Base-by-base conservation (phyloP, 805 yeast genomes). In the Ogataea angusta region DNA sequence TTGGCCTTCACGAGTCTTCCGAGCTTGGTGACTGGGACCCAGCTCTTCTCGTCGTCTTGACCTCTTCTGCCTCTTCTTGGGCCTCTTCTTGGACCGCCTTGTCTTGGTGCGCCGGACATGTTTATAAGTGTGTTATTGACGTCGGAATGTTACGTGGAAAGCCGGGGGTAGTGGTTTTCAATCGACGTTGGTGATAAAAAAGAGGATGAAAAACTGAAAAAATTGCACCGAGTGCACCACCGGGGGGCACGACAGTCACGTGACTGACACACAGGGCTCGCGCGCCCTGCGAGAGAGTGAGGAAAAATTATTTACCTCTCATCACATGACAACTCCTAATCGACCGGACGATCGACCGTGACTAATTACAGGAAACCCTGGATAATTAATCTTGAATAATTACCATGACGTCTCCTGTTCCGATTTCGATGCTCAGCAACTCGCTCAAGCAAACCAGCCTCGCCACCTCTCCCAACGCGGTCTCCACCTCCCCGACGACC, bases 1-100 rank as follows among this genome's bases (percentile, higher is more conserved):
- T 96, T 96, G 67, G 97, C 96, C 80, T 89, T 88, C 61, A 93
- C 99, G 68, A 93, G 84, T 85, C 99, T 91, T 77, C 99, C 99
- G 71, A 93, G 86, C 84, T 93, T 93, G 93, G 99, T 93, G 71
- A 93, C 98, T 78, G 99, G 99, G 66, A 82, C 82, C 99, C 99
- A 93, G 66, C 95, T 96, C 80, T 91, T 90, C 82, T 93, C 98
- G 77, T 91, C 97, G 59, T 77, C 80, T 65, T 77, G 76, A 72
- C 90, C 80, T 69, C 85, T 76, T 62, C 90, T 83, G 49, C 85
- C 78, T 70, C 73, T 58, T 52, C 70, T 64, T 62, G 76, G 72
- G 50, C 85, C 80, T 65, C 79, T 72, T 47, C 51, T 47, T 63
- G 76, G 69, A 54, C 78, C 73, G 53, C 80, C 82, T 52, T 51